Conservation (phyloP, 2,329 filamentous ascomycete species). For the Fusarium robinianum region DNA sequence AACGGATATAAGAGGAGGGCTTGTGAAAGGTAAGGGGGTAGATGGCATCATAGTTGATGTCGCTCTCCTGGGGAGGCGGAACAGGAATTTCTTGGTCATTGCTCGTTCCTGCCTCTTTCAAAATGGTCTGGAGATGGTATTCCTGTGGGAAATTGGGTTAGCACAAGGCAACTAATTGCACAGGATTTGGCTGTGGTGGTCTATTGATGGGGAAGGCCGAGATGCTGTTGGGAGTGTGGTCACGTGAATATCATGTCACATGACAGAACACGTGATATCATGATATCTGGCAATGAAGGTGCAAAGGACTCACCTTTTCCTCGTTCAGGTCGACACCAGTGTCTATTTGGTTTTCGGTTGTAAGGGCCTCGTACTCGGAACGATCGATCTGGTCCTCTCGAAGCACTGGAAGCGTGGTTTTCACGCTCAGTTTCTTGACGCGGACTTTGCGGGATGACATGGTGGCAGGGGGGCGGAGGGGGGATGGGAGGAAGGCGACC, state of each 20-base stretch:
- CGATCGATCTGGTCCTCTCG: conserved; percentile 90
- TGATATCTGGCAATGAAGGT: conserved; percentile 34
- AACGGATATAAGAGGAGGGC: conserved; percentile 92
- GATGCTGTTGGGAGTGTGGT: too few species aligned
- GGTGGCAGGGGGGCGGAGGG: conserved; percentile 49
- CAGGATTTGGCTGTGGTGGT: conserved; percentile 16
- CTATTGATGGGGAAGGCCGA: conserved; percentile 1
- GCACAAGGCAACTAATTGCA: conserved; percentile 21
- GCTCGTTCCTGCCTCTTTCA: conserved; percentile 59
- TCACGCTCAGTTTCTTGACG: conserved; percentile 90
- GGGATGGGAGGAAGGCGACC: conserved; percentile 44
- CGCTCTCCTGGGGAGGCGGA: conserved; percentile 65
- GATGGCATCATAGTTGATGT: conserved; percentile 83
- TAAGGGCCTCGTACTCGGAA: conserved; percentile 82
- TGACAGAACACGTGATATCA: conserved; percentile 55
- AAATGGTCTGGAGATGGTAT: conserved; percentile 89
- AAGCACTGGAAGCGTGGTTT: conserved; percentile 84
- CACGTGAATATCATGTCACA: conserved; percentile 44
- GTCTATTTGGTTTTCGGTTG: conserved; percentile 82
- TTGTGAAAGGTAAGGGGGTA: conserved; percentile 81
- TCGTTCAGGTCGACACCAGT: conserved; percentile 97
- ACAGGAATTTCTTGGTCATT: conserved; percentile 68
- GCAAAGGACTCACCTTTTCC: conserved; percentile 79
- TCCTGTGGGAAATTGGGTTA: conserved; percentile 62
- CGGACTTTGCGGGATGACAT: conserved; percentile 73